Evolutionary conservation across 148 eudicot genomes (phyloP).

Genomic region (Rhododendron simsii): DNA sequence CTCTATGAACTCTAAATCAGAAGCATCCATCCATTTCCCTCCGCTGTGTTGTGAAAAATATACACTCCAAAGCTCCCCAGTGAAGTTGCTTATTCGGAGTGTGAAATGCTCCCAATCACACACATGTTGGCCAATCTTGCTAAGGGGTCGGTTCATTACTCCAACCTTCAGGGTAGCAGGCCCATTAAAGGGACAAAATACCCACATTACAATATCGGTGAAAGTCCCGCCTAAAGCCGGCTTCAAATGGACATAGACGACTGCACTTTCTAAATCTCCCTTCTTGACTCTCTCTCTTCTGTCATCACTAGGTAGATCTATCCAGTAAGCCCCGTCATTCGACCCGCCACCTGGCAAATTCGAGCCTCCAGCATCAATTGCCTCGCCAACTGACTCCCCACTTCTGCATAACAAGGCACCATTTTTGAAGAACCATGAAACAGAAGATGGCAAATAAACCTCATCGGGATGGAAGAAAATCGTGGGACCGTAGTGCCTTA

Average conservation of each 20-base stretch:
- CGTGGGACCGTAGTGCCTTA: constrained; percentile 82
- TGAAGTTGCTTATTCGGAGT: constrained; percentile 80
- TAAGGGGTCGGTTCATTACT: constrained; percentile 30
- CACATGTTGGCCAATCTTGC: constrained; percentile 70
- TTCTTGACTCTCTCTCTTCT: constrained; percentile 43
- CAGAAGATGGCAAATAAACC: constrained; percentile 74
- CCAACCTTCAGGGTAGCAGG: constrained; percentile 76
- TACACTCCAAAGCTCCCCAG: constrained; percentile 59
- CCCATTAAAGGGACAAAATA: constrained; percentile 87
- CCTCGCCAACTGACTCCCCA: constrained; percentile 36
- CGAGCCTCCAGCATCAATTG: constrained; percentile 59
- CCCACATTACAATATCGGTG: constrained; percentile 89
- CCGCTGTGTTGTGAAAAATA: constrained; percentile 93
- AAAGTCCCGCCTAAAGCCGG: constrained; percentile 83
- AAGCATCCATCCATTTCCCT: constrained; percentile 67
- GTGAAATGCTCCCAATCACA: constrained; percentile 96
- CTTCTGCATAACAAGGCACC: constrained; percentile 57
- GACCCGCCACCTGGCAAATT: constrained; percentile 72
- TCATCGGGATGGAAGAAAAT: constrained; percentile 85
- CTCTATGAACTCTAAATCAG: constrained; percentile 65
- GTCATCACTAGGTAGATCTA: constrained; percentile 63
- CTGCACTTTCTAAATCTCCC: constrained; percentile 62
- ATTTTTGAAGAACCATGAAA: constrained; percentile 70
- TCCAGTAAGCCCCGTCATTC: constrained; percentile 73
- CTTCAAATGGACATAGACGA: constrained; percentile 79